These are phyloP conservation scores for Onygenales sp. DNA, from an alignment of 2,329 filamentous ascomycete species.

Conservation along the genomic window DNA sequence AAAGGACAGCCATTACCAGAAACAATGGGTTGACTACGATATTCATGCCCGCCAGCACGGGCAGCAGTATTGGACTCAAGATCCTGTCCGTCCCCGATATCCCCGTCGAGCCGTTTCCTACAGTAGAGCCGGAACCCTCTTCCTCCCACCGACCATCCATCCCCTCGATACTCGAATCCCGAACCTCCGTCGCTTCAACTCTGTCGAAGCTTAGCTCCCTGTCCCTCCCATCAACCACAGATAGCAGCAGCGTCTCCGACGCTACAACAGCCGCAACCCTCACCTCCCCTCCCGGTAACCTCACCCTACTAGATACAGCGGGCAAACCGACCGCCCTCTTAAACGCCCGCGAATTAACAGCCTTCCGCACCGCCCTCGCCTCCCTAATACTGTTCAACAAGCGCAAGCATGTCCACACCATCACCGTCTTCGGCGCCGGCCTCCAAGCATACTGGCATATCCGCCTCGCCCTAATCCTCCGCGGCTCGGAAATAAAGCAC, in stretches of 20 bases:
- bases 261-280: constrained; percentile 24
- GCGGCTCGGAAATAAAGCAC: constrained; percentile 58
- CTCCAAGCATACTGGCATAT: constrained; percentile 94
- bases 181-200: constrained; percentile 24
- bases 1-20: constrained; percentile 50
- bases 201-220: constrained; percentile 26
- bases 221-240: constrained; percentile 18
- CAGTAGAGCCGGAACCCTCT: constrained; percentile 1
- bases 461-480: constrained; percentile 64
- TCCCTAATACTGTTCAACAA: constrained; percentile 51
- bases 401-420: constrained; percentile 60
- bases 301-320: constrained; percentile 49
- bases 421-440: constrained; percentile 80
- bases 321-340: constrained; percentile 54
- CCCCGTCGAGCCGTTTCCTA: constrained; percentile 5
- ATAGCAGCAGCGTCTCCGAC: constrained; percentile 16
- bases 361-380: constrained; percentile 58
- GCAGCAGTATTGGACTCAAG: constrained; percentile 53
- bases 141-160: constrained; percentile 8
- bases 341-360: constrained; percentile 59
- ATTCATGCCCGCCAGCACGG: constrained; percentile 58
- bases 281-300: constrained; percentile 45
- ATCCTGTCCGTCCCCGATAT: constrained; percentile 45
- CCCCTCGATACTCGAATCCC: constrained; percentile 12
- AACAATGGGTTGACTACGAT: constrained; percentile 54